Percentiles rank a stretch among this genome's conserved stretches.
Conservation (phyloP, 805 yeast species). For the Wickerhamiella vanderwaltii region DNA sequence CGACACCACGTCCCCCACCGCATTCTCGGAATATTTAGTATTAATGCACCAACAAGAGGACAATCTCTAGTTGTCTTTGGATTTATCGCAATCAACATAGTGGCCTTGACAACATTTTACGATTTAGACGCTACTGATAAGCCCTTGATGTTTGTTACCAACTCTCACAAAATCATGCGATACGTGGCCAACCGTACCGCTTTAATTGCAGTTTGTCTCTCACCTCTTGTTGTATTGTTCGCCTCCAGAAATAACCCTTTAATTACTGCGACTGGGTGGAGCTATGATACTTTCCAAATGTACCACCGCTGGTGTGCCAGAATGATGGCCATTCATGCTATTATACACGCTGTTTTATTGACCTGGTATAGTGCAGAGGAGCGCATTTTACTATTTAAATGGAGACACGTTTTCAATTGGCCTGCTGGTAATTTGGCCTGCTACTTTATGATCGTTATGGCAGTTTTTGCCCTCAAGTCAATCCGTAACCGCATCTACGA, state of each 20-base stretch:
- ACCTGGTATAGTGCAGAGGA: constrained; percentile 22
- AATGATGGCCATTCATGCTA: constrained; percentile 30
- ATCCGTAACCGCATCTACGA: constrained; percentile 48
- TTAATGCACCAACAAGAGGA: constrained; percentile 33
- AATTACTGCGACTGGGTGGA: constrained; percentile 48
- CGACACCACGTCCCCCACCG: constrained; percentile 24
- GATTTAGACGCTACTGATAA: constrained; percentile 12
- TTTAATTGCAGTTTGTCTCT: constrained; percentile 33
- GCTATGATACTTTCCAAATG: constrained; percentile 46
- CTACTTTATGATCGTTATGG: constrained; percentile 30
- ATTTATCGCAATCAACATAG: constrained; percentile 26
- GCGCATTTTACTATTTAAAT: constrained; percentile 21
- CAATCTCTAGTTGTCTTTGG: constrained; percentile 31
- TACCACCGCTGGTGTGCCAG: constrained; percentile 51
- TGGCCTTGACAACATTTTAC: constrained; percentile 20
- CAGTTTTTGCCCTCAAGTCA: constrained; percentile 37
- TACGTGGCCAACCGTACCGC: constrained; percentile 36
- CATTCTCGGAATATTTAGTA: constrained; percentile 13
- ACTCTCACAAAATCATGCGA: constrained; percentile 28
- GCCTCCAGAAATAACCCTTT: constrained; percentile 64
- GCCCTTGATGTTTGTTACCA: constrained; percentile 26
- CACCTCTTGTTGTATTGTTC: constrained; percentile 45
- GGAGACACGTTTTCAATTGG: constrained; percentile 27
- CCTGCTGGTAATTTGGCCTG: constrained; percentile 37
- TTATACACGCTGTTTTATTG: constrained; percentile 35